Evolutionary conservation across 768 basidiomycete species (phyloP), one percentile per base, ranked within the genome.

Genomic region (Boletus reticulatus): DNA sequence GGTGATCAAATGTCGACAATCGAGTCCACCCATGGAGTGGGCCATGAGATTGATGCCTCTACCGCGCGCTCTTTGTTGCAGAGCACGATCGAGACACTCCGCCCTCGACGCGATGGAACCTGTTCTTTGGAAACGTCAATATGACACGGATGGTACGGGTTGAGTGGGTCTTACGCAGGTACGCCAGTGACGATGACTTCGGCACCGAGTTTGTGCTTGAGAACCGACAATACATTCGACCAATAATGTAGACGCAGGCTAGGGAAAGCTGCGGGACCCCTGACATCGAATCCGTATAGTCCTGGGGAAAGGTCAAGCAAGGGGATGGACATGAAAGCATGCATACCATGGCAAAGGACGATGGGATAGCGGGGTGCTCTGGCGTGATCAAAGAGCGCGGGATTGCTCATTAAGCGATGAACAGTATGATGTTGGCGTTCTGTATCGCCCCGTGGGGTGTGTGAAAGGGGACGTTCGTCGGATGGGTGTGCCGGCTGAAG

Each of bases 1-100:
- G 3, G 92, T 84, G 55, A 98, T 95, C 17, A 99, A 78, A 68
- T 98, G 86, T 48, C 97, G 83, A 66, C 94, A 94, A 67, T 99
- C 97, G 10, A 99, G 79, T 0, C 96, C 96, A 19, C 96, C 96
- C 97, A 99, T 99, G 8, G 93, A 95, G 68, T 99, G 97, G 0
- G 92, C 97, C 43, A 99, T 78, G 59, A 99, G 85, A 69, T 99
- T 99, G 64, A 98, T 73, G 10, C 89, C 92, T 46, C 87, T 83
- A 6, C 92, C 94, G 14, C 75, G 78, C 4, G 87, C 84, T 45
- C 78, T 85, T 13, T 75, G 67, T 53, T 83, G 77, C 12, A 99
- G 79, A 61, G 88, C 84, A 22, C 78, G 78, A 69, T 98, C 81
- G 60, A 99, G 76, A 43, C 78, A 80, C 50, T 85, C 78, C 0